Evolutionary conservation across 345 rosid species (phyloP).

Genomic region (Ailanthus altissimus): DNA sequence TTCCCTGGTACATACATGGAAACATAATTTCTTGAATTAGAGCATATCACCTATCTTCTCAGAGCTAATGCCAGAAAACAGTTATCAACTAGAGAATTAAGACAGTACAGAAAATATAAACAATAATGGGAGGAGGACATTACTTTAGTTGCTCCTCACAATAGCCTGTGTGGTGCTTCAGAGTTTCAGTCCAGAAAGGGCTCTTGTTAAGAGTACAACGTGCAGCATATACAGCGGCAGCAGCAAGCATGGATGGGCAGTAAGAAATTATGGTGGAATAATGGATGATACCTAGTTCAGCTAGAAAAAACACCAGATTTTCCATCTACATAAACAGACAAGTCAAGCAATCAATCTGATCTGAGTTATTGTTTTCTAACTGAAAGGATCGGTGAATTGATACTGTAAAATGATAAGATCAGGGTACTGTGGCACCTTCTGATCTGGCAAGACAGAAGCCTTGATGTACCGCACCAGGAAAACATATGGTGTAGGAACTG

Average conservation of each 20-base stretch:
- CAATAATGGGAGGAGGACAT: not conserved
- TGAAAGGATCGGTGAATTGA: not conserved
- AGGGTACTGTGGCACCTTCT: constrained; percentile 41
- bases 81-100: not conserved
- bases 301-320: constrained; percentile 66
- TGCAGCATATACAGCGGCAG: constrained; percentile 86
- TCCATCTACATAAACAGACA: constrained; percentile 50
- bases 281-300: constrained; percentile 71
- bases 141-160: constrained; percentile 61
- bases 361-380: not conserved
- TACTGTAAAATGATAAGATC: not conserved
- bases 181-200: constrained; percentile 76
- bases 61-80: not conserved
- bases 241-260: constrained; percentile 74
- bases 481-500: constrained; percentile 84
- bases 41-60: not conserved
- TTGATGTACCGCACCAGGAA: constrained; percentile 75
- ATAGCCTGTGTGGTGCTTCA: constrained; percentile 76
- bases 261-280: constrained; percentile 43
- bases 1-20: constrained; percentile 37
- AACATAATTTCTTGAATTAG: not conserved
- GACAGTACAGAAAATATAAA: not conserved
- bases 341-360: not conserved
- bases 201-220: constrained; percentile 58
- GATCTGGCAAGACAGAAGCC: constrained; percentile 61